These are phyloP conservation scores for Penicillium riverlandense DNA, from an alignment of 495 filamentous ascomycete genomes.

Conservation along the genomic window DNA sequence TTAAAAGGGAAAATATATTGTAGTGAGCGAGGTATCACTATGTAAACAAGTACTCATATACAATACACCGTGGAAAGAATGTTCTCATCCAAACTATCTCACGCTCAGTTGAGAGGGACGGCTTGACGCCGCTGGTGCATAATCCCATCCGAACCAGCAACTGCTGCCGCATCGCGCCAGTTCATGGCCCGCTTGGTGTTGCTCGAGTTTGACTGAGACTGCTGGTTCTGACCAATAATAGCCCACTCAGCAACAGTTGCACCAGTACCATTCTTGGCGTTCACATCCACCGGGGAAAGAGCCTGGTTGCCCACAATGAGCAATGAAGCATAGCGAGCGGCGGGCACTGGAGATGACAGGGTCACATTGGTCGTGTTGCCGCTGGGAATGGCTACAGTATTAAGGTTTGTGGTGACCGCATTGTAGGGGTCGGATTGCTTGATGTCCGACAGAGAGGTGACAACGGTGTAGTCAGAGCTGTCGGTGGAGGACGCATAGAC, in stretches of 20 bases:
- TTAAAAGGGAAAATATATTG: too few species aligned
- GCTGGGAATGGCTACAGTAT: slow-evolving; percentile 28
- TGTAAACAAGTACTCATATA: not conserved
- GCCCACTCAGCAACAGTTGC: slow-evolving; percentile 71
- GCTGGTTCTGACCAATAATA: slow-evolving; percentile 32
- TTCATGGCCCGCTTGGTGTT: slow-evolving; percentile 8
- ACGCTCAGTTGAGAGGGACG: not conserved
- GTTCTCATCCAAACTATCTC: not conserved
- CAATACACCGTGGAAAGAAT: not conserved
- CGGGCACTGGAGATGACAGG: slow-evolving; percentile 24
- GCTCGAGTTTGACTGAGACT: slow-evolving; percentile 1
- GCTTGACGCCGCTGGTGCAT: slow-evolving; percentile 5
- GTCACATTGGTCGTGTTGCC: slow-evolving; percentile 44
- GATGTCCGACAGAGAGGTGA: slow-evolving; percentile 20
- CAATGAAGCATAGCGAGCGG: slow-evolving; percentile 37
- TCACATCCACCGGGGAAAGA: slow-evolving; percentile 34
- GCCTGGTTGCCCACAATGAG: slow-evolving; percentile 42
- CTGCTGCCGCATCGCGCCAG: slow-evolving; percentile 3
- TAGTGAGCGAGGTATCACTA: too few species aligned
- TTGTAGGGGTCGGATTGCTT: slow-evolving; percentile 31
- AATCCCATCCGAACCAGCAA: slow-evolving; percentile 3
- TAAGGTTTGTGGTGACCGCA: slow-evolving; percentile 12
- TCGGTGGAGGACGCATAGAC: slow-evolving; percentile 1
- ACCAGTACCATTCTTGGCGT: slow-evolving; percentile 41
- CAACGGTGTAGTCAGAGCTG: slow-evolving; percentile 7